Evolutionary conservation across 139 green algal genomes (phyloP).

Genomic region (Astrephomene gubernaculifera): DNA sequence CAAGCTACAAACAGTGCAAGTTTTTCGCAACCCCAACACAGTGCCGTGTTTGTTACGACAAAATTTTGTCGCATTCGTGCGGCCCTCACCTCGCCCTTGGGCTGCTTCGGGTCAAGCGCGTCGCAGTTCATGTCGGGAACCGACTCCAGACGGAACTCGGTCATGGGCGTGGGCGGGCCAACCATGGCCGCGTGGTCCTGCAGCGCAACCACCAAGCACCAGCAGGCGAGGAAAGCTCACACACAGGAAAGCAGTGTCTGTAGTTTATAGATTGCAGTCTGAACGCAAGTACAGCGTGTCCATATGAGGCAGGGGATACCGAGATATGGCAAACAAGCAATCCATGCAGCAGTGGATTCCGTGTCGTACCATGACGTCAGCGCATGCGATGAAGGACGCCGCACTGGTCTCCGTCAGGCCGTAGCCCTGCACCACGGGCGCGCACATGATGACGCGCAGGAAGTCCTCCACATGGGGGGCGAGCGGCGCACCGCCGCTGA

Average conservation of each 20-base stretch:
- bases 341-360: too few relatives aligned
- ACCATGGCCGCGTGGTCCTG: conserved; percentile 75
- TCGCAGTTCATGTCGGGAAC: conserved; percentile 86
- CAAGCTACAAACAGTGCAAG: too few relatives aligned
- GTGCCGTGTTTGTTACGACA: too few relatives aligned
- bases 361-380: conserved; percentile 58
- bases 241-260: too few relatives aligned
- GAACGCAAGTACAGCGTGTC: too few relatives aligned
- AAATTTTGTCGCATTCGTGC: too few relatives aligned
- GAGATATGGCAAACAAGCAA: too few relatives aligned
- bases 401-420: conserved; percentile 93
- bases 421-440: conserved; percentile 84
- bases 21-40: too few relatives aligned
- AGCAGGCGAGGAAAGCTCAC: too few relatives aligned
- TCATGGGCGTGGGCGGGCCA: conserved; percentile 65
- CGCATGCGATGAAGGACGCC: conserved; percentile 77
- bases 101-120: conserved; percentile 68
- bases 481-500: conserved; percentile 90
- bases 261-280: too few relatives aligned
- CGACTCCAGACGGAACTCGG: conserved; percentile 41
- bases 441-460: conserved; percentile 83
- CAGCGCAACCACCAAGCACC: not conserved
- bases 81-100: conserved; percentile 51
- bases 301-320: too few relatives aligned
- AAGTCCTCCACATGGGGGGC: conserved; percentile 90